Evolutionary conservation across 805 yeast species (phyloP), one percentile per base, ranked within the genome.

Genomic region (Kluyveromyces starmeri): DNA sequence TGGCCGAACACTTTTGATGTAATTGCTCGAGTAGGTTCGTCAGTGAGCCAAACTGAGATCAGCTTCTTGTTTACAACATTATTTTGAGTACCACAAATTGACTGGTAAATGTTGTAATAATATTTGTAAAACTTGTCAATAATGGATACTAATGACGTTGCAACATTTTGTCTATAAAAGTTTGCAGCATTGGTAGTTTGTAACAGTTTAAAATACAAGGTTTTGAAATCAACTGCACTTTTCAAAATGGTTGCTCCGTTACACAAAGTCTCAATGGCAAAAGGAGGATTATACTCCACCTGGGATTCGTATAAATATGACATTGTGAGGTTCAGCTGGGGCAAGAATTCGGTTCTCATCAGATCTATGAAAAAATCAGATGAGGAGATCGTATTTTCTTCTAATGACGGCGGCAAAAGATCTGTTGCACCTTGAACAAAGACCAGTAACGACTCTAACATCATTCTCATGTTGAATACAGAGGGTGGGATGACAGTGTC

Each of bases 381-480:
- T 6, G 68, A 65, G n/a, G 55, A 50, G 12, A 45, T 44, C 2
- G 45, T 41, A 15, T 47, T 39, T 28, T 50, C 41, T 15, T 45
- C 36, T 9, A 35, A 18, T 7, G 46, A 40, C 5, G 47, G 33
- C 1, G 68, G 67, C 8, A 70, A 53, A 4, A 68, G 48, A 2
- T 65, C 46, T 8, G 66, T 60, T 1, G 82, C 61, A 2, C 83
- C 76, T 28, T 82, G 77, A 17, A 75, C 64, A 48, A 83, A 84
- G 9, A 75, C 59, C 31, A 84, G 65, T 24, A 84, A 74, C 24
- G 83, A 78, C 38, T 82, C 95, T 32, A 84, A 57, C 11, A 86
- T 70, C 4, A 82, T 69, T 43, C 88, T 70, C 79, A 88, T 83
- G 47, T 86, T 84, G 57, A 81, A 76, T 11, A 85, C 69, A 48